A percentile compares a stretch with the other conserved stretches of the same genome.
These are phyloP conservation scores for Penicillium canescens DNA, from an alignment of 495 filamentous ascomycete species.

Conservation along the genomic window DNA sequence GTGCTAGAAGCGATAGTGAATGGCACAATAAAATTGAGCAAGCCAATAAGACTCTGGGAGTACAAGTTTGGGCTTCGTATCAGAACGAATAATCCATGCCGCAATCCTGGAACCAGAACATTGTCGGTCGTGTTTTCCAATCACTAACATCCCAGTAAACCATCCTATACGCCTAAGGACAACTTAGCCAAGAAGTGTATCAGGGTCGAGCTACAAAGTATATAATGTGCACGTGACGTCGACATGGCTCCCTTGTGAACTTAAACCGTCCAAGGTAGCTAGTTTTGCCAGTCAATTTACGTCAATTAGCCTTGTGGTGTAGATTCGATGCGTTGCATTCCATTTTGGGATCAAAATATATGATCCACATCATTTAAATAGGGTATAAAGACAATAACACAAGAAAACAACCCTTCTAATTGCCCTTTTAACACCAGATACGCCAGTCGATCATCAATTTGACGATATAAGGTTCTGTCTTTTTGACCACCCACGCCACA, in stretches of 20 bases:
- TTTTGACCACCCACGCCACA: constrained; percentile 18
- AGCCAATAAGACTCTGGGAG: too few species aligned
- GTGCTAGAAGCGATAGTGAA: too few species aligned
- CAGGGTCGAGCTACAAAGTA: not conserved
- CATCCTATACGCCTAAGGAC: too few species aligned
- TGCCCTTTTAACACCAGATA: constrained; percentile 22
- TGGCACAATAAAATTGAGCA: too few species aligned
- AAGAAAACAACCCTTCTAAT: constrained; percentile 15
- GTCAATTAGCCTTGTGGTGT: not conserved
- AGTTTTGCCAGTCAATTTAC: not conserved
- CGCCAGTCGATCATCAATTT: constrained; percentile 16
- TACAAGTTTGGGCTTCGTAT: too few species aligned
- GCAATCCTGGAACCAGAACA: too few species aligned
- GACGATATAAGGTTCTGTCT: constrained; percentile 1
- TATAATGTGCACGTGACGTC: not conserved
- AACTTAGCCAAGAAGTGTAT: too few species aligned
- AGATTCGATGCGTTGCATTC: not conserved
- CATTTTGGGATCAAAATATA: not conserved
- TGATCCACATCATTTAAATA: constrained; percentile 3
- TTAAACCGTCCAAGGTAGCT: not conserved
- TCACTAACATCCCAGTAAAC: too few species aligned
- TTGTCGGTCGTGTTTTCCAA: too few species aligned
- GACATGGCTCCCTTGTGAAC: not conserved
- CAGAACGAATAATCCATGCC: too few species aligned
- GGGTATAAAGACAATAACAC: constrained; percentile 17